These are phyloP conservation scores for Fermentozyma sake DNA, from an alignment of 1,139 yeast genomes.

Conservation along the genomic window DNA sequence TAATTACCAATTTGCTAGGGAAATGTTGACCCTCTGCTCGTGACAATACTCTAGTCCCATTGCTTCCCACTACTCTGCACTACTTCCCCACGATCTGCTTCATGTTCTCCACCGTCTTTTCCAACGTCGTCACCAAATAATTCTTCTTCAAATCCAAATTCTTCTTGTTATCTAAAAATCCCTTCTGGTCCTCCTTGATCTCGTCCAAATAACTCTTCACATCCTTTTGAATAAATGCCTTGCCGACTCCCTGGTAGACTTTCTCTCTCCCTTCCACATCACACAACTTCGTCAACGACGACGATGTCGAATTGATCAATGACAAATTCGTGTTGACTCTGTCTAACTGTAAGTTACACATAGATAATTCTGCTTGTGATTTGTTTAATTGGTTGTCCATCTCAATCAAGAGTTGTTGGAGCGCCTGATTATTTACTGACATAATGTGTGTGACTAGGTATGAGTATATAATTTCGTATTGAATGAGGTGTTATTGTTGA, in stretches of 20 bases:
- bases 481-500: neutral
- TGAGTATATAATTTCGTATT: neutral
- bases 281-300: constrained; percentile 45
- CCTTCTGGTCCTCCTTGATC: constrained; percentile 48
- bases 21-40: too few species aligned
- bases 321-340: constrained; percentile 54
- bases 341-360: constrained; percentile 57
- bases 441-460: constrained; percentile 4
- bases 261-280: constrained; percentile 30
- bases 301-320: constrained; percentile 52
- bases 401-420: constrained; percentile 52
- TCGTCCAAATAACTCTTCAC: constrained; percentile 44
- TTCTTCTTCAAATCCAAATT: constrained; percentile 64
- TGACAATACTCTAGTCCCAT: too few species aligned
- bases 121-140: constrained; percentile 73
- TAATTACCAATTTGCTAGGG: too few species aligned
- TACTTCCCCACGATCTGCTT: constrained; percentile 42
- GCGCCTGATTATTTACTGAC: constrained; percentile 47
- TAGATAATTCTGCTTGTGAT: constrained; percentile 59
- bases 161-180: constrained; percentile 53
- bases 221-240: constrained; percentile 53
- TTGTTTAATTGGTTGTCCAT: constrained; percentile 61
- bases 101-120: constrained; percentile 66
- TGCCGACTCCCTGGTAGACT: constrained; percentile 87
- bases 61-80: too few species aligned